Conservation (phyloP, 164 flowering plant species). For the Tinospora cordifolia region DNA sequence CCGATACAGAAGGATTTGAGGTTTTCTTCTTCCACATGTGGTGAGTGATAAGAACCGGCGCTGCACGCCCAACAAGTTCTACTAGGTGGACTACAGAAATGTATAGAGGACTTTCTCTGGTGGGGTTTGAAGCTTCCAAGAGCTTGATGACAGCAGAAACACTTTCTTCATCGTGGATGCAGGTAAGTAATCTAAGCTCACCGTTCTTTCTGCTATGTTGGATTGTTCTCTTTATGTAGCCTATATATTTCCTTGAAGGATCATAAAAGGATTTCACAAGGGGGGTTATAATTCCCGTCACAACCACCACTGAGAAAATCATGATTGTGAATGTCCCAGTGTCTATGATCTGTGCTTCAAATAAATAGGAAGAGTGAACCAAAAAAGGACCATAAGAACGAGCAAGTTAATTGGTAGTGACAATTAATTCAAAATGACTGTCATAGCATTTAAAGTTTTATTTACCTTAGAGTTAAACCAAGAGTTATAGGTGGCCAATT, state of each 20-base stretch:
- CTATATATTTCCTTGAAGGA: slow-evolving; percentile 38
- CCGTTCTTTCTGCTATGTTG: slow-evolving; percentile 19
- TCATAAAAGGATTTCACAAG: slow-evolving; percentile 33
- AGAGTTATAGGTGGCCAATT: slow-evolving; percentile 11
- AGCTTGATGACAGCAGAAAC: slow-evolving; percentile 27
- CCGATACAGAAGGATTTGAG: slow-evolving; percentile 2
- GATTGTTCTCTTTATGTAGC: slow-evolving; percentile 40
- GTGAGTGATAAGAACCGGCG: slow-evolving; percentile 34
- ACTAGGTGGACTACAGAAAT: slow-evolving; percentile 25
- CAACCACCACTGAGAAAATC: slow-evolving; percentile 25
- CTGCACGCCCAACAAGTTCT: slow-evolving; percentile 36
- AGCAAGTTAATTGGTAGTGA: not conserved
- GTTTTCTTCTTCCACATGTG: slow-evolving; percentile 6
- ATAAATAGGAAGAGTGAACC: not conserved
- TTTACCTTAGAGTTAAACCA: not conserved
- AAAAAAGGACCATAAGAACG: not conserved
- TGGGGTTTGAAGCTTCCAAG: slow-evolving; percentile 36
- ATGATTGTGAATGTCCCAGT: slow-evolving; percentile 11
- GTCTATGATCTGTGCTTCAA: not conserved
- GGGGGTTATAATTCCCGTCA: slow-evolving; percentile 32
- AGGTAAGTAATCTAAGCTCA: slow-evolving; percentile 36
- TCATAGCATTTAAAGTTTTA: not conserved
- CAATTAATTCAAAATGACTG: not conserved
- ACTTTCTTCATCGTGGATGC: slow-evolving; percentile 34
- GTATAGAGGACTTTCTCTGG: slow-evolving; percentile 26